Evolutionary conservation across 2,329 filamentous ascomycete genomes (phyloP).

Genomic region (Colletotrichum melonis): DNA sequence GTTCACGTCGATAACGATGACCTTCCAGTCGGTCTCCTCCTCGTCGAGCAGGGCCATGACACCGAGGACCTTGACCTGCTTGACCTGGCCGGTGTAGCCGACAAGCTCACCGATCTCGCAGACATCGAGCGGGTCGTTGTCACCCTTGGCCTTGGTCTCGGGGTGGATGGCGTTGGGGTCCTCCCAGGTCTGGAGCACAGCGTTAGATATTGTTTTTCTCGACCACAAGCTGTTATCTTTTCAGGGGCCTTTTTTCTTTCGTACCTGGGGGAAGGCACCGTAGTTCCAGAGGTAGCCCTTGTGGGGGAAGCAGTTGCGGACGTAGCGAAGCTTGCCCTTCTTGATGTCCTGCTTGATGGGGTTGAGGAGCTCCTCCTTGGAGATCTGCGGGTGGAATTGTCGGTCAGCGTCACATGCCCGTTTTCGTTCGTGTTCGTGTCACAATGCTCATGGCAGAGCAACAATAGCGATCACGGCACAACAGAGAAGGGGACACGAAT

Average conservation of each 20-base stretch:
- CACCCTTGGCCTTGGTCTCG: constrained; percentile 99
- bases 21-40: constrained; percentile 99
- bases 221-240: neutral
- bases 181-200: constrained; percentile 85
- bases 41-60: constrained; percentile 99
- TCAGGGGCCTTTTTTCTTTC: constrained; percentile 38
- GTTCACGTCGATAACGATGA: constrained; percentile 99
- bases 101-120: constrained; percentile 99
- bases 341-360: constrained; percentile 99
- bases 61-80: constrained; percentile 99
- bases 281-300: constrained; percentile 99
- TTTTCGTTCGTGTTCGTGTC: neutral
- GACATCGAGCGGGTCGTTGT: constrained; percentile 99
- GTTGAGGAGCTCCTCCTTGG: constrained; percentile 98
- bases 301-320: constrained; percentile 99
- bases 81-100: constrained; percentile 94
- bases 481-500: constrained; percentile 26
- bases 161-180: constrained; percentile 96
- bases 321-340: constrained; percentile 99
- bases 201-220: neutral
- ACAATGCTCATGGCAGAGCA: neutral
- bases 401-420: constrained; percentile 25
- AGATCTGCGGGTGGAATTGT: constrained; percentile 73
- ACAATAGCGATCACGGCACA: constrained; percentile 4
- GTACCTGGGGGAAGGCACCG: constrained; percentile 97